Base-by-base conservation (phyloP, 495 filamentous ascomycete genomes). In the Pyronema omphalodes region DNA sequence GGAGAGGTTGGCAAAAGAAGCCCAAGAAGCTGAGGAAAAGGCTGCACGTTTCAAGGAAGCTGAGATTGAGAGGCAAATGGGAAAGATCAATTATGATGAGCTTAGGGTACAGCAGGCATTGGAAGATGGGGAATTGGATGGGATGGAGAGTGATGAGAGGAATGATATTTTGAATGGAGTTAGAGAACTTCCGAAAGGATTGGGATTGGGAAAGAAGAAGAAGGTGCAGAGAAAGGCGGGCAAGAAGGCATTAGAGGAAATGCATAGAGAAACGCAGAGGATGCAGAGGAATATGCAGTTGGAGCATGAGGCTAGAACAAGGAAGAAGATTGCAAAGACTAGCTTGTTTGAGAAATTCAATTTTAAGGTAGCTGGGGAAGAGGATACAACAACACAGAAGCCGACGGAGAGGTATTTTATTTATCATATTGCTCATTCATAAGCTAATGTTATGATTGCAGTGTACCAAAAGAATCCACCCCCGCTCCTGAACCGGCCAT, bases 241-340 rank as follows among this genome's bases (percentile, higher is more conserved):
- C 69, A 96, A 93, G 71, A 94, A 89, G 70, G 91, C 93, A 0
- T 54, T 94, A n/a, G 84, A 94, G 67, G 89, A 96, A 62, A 94
- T 96, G 81, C 78, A 78, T 53, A 63, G 49, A 23, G 91, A 96
- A 67, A 94, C 89, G 0, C 88, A 95, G 67, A 81, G 93, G 18
- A 75, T 99, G 72, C 80, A 75, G 57, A 77, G 91, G 55, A 91
- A 83, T 58, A 80, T 91, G 75, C 91, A 95, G 62, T 71, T 99
- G 18, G 76, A 83, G n/a, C 87, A 96, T 65, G 79, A 95, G 63
- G 82, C 84, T 6, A 82, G 77, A 64, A 89, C 87, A 3, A 91
- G 84, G 71, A 95, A 91, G 71, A 95, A 88, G 68, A 83, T 94
- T 52, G 80, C 80, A 9, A 93, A 86, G 63, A 76, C 83, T 14